Percentiles rank a stretch among this genome's conserved stretches.
Evolutionary conservation across 2,329 filamentous ascomycete species (phyloP).

Genomic region (Fusarium cicatricum): DNA sequence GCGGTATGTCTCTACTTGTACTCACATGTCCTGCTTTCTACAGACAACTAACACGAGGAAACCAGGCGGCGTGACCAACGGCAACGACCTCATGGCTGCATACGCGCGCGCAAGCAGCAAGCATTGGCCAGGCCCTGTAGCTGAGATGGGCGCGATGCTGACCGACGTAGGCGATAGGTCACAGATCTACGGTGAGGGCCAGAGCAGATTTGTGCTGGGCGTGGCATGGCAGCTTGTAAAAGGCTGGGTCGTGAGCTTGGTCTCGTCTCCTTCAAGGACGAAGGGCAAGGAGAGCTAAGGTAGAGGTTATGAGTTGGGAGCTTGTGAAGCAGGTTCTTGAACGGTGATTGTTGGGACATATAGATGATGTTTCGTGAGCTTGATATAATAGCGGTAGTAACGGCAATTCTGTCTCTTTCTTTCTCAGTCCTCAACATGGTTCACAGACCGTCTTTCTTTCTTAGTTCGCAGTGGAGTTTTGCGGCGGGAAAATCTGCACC

Average conservation of each 20-base stretch:
- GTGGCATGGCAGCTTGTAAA: conserved; percentile 51
- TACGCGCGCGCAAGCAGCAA: conserved; percentile 56
- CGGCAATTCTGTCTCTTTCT: too few relatives aligned
- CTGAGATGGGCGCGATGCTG: conserved; percentile 54
- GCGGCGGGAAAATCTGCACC: conserved; percentile 34
- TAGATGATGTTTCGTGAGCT: too few relatives aligned
- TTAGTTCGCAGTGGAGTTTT: conserved; percentile 20
- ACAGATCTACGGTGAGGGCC: conserved; percentile 53
- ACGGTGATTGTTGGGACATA: too few relatives aligned
- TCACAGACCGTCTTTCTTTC: conserved; percentile 19
- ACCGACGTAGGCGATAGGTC: conserved; percentile 59
- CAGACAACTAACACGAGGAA: neutral
- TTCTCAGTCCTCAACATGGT: neutral
- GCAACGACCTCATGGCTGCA: conserved; percentile 63
- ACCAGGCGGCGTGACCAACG: conserved; percentile 62
- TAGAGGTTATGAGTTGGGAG: too few relatives aligned
- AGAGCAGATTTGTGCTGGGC: conserved; percentile 45
- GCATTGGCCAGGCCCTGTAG: conserved; percentile 54
- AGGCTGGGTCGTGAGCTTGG: conserved; percentile 35
- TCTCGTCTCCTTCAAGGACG: neutral
- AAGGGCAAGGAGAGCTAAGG: neutral
- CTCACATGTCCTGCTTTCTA: neutral
- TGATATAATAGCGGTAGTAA: too few relatives aligned
- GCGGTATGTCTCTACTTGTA: conserved; percentile 52
- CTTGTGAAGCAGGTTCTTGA: too few relatives aligned